Evolutionary conservation across 768 basidiomycete genomes (phyloP), one percentile per base, ranked within the genome.

Genomic region (Tylopilus sp.): DNA sequence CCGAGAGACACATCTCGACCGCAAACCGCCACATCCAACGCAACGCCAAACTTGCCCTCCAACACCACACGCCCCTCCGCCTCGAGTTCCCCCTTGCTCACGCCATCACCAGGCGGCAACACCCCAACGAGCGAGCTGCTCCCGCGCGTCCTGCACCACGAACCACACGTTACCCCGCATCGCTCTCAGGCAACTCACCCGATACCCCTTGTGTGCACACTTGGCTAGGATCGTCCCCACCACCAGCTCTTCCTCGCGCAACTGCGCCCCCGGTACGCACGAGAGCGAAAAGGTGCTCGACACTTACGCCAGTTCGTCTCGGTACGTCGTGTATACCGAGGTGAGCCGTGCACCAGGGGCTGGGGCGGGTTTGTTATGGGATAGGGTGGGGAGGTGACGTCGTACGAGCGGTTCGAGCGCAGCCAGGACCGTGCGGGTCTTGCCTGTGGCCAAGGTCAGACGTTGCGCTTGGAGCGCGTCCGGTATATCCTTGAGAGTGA

Each of bases 161-260:
- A 31, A 45, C 30, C 44, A 19, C 21, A 45, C 30, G 11, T 45
- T 45, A 12, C 33, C 44, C 21, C 21, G 11, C 44, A 45, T 45
- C 44, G 29, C 44, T 4, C 21, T 19, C 21, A 22, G 0, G 30
- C 44, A 12, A n/a, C 30, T 33, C 30, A 6, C 19, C n/a, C 44
- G 44, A n/a, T 45, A 45, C 21, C 44, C 21, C 52, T 75, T 76
- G 57, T 89, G 82, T 1, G 79, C 70, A 61, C 85, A 88, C 53
- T 83, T 83, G 2, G 82, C 86, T 41, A 89, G 69, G 52, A 92
- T 92, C 0, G 85, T 83, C 19, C 88, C 89, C 28, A 84, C 69
- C 2, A 89, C 84, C 22, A 90, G 76, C 60, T 92, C 90, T 45
- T 86, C 84, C 63, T 92, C 90, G 7, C 75, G 67, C 30, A 92